Base-by-base conservation (phyloP, 768 basidiomycete species). In the Suillus bovinus region DNA sequence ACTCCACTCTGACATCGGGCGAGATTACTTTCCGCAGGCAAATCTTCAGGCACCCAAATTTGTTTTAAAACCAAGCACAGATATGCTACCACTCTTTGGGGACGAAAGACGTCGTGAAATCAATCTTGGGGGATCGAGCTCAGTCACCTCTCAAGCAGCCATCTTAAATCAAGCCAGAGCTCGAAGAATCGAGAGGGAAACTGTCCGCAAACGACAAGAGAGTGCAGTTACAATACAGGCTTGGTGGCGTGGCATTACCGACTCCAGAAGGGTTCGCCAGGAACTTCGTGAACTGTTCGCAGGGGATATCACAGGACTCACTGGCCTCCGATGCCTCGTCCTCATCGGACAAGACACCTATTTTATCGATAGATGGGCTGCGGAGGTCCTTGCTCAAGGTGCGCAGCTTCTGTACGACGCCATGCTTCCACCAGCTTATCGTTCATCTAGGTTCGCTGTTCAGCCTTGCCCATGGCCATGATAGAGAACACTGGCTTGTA, bases 111-210 rank as follows among this genome's bases (percentile, higher is more conserved):
- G 85, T 60, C 82, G 87, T 49, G 80, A 82, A 67, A 93, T 93
- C 66, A 93, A 93, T 71, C 82, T 93, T 22, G 92, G 92, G 17
- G 92, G 92, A 2, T 73, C 82, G 1, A 81, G 79, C 0, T 72
- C 81, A 22, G 80, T 79, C 2, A 68, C 84, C 7, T 82, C 84
- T 0, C 82, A 86, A 46, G 74, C 81, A 16, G 76, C 82, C 39
- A 82, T 94, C 69, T 77, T 93, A 54, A 80, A 83, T 67, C 79
- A 83, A 58, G 91, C 87, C 22, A 87, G 84, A 66, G 81, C 81
- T 22, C 81, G 82, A 59, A 78, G 91, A 38, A 74, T 78, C 36
- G 86, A 89, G 67, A 80, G 91, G 34, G 75, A 81, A 33, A 82
- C 84, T 58, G 76, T 76, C 24, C 84, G 86, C 64, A 80, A 78